Evolutionary conservation across 2,329 filamentous ascomycete genomes (phyloP), one percentile per base, ranked within the genome.

Genomic region (Fonsecaea erecta): DNA sequence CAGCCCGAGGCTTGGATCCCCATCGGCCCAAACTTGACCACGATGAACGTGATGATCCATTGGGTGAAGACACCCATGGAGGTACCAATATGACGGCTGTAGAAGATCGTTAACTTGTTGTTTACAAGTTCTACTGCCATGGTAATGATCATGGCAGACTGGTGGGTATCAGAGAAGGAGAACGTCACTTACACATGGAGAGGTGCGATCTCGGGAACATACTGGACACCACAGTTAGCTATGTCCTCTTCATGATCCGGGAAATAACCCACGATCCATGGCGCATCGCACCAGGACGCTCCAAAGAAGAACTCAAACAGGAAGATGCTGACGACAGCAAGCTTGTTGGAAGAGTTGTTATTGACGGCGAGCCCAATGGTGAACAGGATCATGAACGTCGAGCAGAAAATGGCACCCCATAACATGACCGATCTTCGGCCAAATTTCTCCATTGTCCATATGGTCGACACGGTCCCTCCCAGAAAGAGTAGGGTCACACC

Each of bases 131-230:
- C 14, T 4, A 12, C n/a, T n/a, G 16, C 35, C 35, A 37, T 37
- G 16, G 8, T 1, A 9, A 46, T 7, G 5, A 46, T 46, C 40
- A 46, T 21, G 40, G n/a, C n/a, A 46, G n/a, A 6, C 7, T 18
- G 40, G n/a, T 18, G n/a, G 3, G 21, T 24, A 30, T 11, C 5
- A 11, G 8, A 14, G n/a, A 14, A 24, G 12, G 8, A 14, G 14
- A 24, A 2, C 0, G 18, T 21, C 9, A 48, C 43, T 48, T 11
- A 48, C 43, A 80, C 81, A 65, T 83, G 81, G 3, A 84, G 75
- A 0, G 83, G 82, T 2, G 83, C 72, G 46, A 85, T 82, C 66
- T 84, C 81, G 0, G 82, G 80, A 3, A 82, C 80, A 64, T 81
- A 81, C 56, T 59, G 28, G 16, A 21, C 4, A 59, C n/a, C 43